These are phyloP conservation scores for Fusarium beomiforme DNA, from an alignment of 2,329 filamentous ascomycete genomes.

Conservation along the genomic window DNA sequence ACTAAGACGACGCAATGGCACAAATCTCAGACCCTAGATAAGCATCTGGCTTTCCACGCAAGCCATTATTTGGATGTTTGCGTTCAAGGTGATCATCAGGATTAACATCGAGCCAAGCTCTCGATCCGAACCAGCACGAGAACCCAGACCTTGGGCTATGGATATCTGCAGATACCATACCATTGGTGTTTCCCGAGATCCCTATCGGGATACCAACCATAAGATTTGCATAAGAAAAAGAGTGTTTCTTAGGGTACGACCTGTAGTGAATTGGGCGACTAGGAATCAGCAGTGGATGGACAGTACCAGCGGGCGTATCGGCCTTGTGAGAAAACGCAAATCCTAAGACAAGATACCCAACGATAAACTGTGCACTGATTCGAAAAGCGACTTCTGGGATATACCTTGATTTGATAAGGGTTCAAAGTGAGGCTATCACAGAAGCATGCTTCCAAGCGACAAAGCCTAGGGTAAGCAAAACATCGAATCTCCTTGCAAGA, in stretches of 20 bases:
- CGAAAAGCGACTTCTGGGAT: neutral
- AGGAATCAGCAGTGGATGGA: slow-evolving; percentile 67
- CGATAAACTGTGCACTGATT: neutral
- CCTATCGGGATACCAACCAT: slow-evolving; percentile 74
- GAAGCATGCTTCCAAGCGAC: slow-evolving; percentile 28
- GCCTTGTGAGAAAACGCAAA: neutral
- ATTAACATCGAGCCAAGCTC: slow-evolving; percentile 67
- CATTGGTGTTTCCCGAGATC: slow-evolving; percentile 65
- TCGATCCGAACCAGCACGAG: slow-evolving; percentile 46
- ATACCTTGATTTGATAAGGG: neutral
- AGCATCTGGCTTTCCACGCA: slow-evolving; percentile 70
- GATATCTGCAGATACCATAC: slow-evolving; percentile 62
- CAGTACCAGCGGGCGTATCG: slow-evolving; percentile 6
- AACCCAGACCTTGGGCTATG: slow-evolving; percentile 30
- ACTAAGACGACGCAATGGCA: neutral
- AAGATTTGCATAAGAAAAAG: slow-evolving; percentile 77
- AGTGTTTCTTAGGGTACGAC: slow-evolving; percentile 73
- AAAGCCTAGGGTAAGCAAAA: slow-evolving; percentile 39
- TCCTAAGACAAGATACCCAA: neutral
- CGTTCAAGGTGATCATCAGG: slow-evolving; percentile 70
- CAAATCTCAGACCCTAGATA: slow-evolving; percentile 68
- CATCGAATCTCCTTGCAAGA: slow-evolving; percentile 40
- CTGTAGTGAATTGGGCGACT: slow-evolving; percentile 72
- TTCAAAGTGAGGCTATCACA: neutral
- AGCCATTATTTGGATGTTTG: slow-evolving; percentile 59